Percentiles rank a stretch among this genome's conserved stretches.
Conservation (phyloP, 2,329 filamentous ascomycete species). For the Beauveria brongniartii region DNA sequence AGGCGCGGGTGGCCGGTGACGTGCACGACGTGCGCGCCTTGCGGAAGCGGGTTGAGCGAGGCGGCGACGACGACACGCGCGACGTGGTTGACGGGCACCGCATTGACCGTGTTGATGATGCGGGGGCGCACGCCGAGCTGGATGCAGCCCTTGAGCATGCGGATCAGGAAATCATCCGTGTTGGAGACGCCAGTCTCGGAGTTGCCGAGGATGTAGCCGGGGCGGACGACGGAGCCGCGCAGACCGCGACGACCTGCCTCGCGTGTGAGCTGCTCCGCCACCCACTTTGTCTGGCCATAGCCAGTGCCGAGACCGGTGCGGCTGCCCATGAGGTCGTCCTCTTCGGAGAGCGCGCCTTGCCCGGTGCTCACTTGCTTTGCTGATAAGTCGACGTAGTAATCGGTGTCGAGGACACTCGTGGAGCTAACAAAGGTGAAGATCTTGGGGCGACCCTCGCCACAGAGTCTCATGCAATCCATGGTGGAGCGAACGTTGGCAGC, state of each 20-base stretch:
- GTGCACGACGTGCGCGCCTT: slow-evolving; percentile 55
- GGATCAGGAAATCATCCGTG: slow-evolving; percentile 84
- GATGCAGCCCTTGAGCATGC: slow-evolving; percentile 79
- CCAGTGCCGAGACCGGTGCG: slow-evolving; percentile 71
- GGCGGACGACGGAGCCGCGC: slow-evolving; percentile 65
- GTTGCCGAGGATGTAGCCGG: slow-evolving; percentile 79
- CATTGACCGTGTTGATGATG: slow-evolving; percentile 83
- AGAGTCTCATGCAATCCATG: slow-evolving; percentile 67
- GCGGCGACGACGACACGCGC: slow-evolving; percentile 70
- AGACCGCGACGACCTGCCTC: slow-evolving; percentile 74
- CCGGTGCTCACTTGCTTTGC: slow-evolving; percentile 52
- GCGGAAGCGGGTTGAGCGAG: slow-evolving; percentile 52
- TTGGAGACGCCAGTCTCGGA: slow-evolving; percentile 61
- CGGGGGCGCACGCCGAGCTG: slow-evolving; percentile 66
- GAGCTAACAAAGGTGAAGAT: slow-evolving; percentile 70
- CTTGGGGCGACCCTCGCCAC: slow-evolving; percentile 70
- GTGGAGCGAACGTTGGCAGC: slow-evolving; percentile 75
- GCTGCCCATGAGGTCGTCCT: slow-evolving; percentile 71
- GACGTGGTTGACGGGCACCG: slow-evolving; percentile 80
- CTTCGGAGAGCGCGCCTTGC: slow-evolving; percentile 59
- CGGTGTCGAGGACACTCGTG: slow-evolving; percentile 72
- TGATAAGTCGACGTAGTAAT: slow-evolving; percentile 71
- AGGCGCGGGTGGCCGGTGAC: slow-evolving; percentile 74
- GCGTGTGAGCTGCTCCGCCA: slow-evolving; percentile 57
- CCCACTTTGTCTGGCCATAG: slow-evolving; percentile 91